phyloP scores from a whole-genome alignment of 2,329 filamentous ascomycete species.

The Fusarium scirpi region DNA sequence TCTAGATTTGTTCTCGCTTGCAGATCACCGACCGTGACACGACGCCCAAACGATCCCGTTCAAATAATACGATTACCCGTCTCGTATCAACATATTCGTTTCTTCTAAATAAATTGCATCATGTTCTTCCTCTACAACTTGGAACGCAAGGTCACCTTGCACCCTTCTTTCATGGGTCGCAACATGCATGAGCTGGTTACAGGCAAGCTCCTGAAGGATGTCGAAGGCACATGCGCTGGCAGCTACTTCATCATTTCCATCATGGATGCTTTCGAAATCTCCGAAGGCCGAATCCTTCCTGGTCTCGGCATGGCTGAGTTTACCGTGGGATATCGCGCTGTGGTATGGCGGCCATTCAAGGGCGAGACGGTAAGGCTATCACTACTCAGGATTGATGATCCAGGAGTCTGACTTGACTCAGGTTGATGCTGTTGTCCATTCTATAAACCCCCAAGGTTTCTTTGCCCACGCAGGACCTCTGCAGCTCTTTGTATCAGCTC shows the following conservation, averaged over 20 bases:
- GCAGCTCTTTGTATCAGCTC: slow-evolving; percentile 82
- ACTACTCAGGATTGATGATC: slow-evolving; percentile 29
- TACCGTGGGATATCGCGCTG: slow-evolving; percentile 92
- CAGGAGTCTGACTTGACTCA: slow-evolving; percentile 58
- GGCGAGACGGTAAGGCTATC: slow-evolving; percentile 85
- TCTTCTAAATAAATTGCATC: slow-evolving; percentile 25
- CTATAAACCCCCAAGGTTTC: slow-evolving; percentile 92
- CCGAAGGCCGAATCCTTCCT: slow-evolving; percentile 90
- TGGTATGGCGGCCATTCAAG: slow-evolving; percentile 98
- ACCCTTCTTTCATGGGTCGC: slow-evolving; percentile 96
- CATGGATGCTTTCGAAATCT: slow-evolving; percentile 96
- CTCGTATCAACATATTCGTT: slow-evolving; percentile 21
- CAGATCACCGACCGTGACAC: slow-evolving; percentile 1
- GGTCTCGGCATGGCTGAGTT: slow-evolving; percentile 94
- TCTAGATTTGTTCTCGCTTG: not conserved
- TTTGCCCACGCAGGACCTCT: slow-evolving; percentile 86
- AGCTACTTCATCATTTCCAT: slow-evolving; percentile 98
- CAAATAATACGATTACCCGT: slow-evolving; percentile 8
- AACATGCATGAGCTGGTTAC: slow-evolving; percentile 94
- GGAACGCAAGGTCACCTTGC: slow-evolving; percentile 92
- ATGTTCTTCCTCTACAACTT: slow-evolving; percentile 99
- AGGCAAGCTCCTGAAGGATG: slow-evolving; percentile 88
- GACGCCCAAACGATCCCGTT: slow-evolving; percentile 1
- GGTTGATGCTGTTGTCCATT: slow-evolving; percentile 94
- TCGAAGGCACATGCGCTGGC: slow-evolving; percentile 94